Conservation (phyloP, 2,329 filamentous ascomycete species). For the Epichloe elymi region DNA sequence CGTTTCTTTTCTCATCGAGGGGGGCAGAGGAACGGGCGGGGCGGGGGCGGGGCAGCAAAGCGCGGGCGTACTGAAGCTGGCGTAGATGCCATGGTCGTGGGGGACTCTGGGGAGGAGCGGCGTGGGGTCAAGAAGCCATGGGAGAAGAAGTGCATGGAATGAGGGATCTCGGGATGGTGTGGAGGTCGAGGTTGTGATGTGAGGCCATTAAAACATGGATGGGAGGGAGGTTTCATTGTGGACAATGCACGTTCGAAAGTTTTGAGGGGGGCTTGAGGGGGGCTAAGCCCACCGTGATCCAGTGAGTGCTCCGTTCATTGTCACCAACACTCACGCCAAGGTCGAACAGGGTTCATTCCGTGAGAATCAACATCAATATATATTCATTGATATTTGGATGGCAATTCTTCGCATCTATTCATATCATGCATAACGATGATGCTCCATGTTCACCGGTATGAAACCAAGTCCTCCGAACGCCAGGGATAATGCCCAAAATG, state of each 20-base stretch:
- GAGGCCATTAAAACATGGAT: background rate
- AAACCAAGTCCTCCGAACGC: background rate
- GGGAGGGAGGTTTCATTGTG: background rate
- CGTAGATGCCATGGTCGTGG: background rate
- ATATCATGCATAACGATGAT: slow-evolving; percentile 3
- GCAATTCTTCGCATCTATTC: background rate
- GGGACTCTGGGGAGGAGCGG: background rate
- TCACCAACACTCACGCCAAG: background rate
- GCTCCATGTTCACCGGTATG: slow-evolving; percentile 2
- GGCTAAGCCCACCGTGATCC: too few relatives aligned
- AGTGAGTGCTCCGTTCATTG: background rate
- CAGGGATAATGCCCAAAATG: background rate
- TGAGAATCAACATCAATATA: too few relatives aligned
- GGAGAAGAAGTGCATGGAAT: background rate
- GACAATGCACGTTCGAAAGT: background rate
- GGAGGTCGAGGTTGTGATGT: background rate
- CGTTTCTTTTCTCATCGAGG: background rate
- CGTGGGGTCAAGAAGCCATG: slow-evolving; percentile 1
- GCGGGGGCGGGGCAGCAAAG: background rate
- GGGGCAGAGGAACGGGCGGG: background rate
- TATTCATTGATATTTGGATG: too few relatives aligned
- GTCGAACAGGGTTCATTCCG: too few relatives aligned
- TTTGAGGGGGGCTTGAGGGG: background rate
- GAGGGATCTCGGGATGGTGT: background rate
- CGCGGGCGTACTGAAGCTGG: background rate